phyloP scores from a whole-genome alignment of 805 yeast species.

The Cyberlindnera nakhonratchasimensis region DNA sequence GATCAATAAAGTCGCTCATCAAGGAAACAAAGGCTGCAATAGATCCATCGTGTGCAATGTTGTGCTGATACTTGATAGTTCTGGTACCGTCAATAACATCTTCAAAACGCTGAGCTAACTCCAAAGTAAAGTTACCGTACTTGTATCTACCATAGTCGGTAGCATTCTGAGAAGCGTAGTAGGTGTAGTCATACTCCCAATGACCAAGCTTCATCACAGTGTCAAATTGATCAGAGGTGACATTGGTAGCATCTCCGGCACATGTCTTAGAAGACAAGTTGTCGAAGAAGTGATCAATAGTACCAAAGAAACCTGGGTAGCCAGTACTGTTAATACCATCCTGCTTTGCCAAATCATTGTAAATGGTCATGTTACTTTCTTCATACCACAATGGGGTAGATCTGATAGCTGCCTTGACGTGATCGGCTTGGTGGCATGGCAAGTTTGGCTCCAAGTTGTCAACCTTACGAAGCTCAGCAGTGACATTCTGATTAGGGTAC shows the following conservation, averaged over 20 bases:
- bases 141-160: slow-evolving; percentile 33
- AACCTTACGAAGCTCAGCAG: slow-evolving; percentile 32
- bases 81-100: slow-evolving; percentile 30
- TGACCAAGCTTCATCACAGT: slow-evolving; percentile 41
- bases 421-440: slow-evolving; percentile 32
- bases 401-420: slow-evolving; percentile 27
- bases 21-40: slow-evolving; percentile 34
- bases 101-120: slow-evolving; percentile 31
- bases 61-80: slow-evolving; percentile 35
- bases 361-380: slow-evolving; percentile 32
- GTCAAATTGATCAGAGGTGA: slow-evolving; percentile 32
- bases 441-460: slow-evolving; percentile 39
- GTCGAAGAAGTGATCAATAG: slow-evolving; percentile 41
- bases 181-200: slow-evolving; percentile 42
- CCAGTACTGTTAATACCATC: slow-evolving; percentile 23
- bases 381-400: slow-evolving; percentile 33
- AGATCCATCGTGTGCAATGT: slow-evolving; percentile 42
- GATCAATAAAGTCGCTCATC: slow-evolving; percentile 28
- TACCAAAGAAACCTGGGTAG: slow-evolving; percentile 28
- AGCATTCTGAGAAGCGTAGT: slow-evolving; percentile 32
- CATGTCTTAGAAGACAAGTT: slow-evolving; percentile 39
- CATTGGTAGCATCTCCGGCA: slow-evolving; percentile 34
- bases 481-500: slow-evolving; percentile 32
- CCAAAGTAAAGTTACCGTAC: slow-evolving; percentile 38
- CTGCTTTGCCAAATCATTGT: slow-evolving; percentile 25